Evolutionary conservation across 2,329 filamentous ascomycete genomes (phyloP), one percentile per base, ranked within the genome.

Genomic region (Simplicillium sp.): DNA sequence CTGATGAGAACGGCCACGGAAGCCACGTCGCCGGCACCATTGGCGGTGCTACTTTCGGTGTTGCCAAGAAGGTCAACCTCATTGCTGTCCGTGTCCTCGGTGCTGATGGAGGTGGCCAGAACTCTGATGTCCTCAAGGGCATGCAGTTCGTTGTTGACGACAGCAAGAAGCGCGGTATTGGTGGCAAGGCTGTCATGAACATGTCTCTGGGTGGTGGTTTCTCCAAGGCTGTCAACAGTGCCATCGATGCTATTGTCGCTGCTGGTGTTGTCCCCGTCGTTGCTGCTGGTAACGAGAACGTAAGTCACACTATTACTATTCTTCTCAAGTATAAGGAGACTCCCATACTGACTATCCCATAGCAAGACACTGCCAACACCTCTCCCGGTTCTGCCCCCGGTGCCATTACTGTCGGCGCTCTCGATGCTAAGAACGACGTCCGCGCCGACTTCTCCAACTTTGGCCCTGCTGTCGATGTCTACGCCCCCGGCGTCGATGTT

Each of bases 121-220:
- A 62, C 54, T 58, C 58, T 12, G 54, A 49, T 28, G 60, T 82
- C 39, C 66, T 84, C 37, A 58, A 66, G n/a, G 80, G 78, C 45
- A 70, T 83, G 59, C 65, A 78, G 50, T 80, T 53, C 46, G 65
- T 77, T 35, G 62, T 66, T 35, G 47, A 66, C n/a, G 66, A 76
- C 46, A 74, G 62, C 33, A 48, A 54, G 34, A 41, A 55, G 29
- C 60, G 59, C 46, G 61, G 62, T 16, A 55, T 67, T 29, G 44
- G 46, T n/a, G 72, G 73, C 52, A 75, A 73, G 52, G 66, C 71
- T 42, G 70, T 80, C 49, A 71, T 80, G 67, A 80, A 79, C 66
- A 76, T 80, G 73, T 80, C 76, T 4, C 66, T 80, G 15, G 74
- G 74, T 43, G 73, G 74, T 20, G 55, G 59, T 43, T 53, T 48